These are phyloP conservation scores for Trichoderma parareesei DNA, from an alignment of 495 filamentous ascomycete species.

Conservation along the genomic window DNA sequence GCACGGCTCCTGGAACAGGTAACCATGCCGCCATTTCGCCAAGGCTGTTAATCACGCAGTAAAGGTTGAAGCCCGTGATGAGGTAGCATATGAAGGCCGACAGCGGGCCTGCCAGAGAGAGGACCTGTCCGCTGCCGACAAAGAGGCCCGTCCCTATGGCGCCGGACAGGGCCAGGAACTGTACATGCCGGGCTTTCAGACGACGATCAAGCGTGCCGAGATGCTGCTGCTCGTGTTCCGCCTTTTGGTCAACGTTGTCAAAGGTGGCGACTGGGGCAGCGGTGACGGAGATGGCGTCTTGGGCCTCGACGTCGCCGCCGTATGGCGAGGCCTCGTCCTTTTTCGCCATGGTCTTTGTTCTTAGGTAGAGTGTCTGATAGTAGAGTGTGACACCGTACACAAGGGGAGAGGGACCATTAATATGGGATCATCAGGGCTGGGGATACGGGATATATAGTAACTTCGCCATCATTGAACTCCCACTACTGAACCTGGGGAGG, in stretches of 20 bases:
- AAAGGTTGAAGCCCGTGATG: constrained; percentile 53
- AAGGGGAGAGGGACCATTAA: not conserved
- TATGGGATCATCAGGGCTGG: not conserved
- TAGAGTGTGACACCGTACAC: too few species aligned
- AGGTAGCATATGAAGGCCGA: constrained; percentile 56
- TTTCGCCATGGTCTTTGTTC: not conserved
- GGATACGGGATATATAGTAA: not conserved
- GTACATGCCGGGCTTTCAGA: constrained; percentile 42
- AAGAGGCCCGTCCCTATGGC: constrained; percentile 64
- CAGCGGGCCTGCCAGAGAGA: constrained; percentile 50
- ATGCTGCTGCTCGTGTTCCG: constrained; percentile 24
- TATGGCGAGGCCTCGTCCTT: not conserved
- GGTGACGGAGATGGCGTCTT: not conserved
- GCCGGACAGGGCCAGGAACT: constrained; percentile 58
- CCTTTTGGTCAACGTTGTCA: constrained; percentile 16
- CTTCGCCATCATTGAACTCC: not conserved
- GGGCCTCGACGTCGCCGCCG: not conserved
- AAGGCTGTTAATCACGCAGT: constrained; percentile 47
- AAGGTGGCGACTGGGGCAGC: not conserved
- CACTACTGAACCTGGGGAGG: too few species aligned
- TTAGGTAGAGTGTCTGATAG: not conserved
- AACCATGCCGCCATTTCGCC: constrained; percentile 72
- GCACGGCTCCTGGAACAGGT: constrained; percentile 70
- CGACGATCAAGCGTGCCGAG: constrained; percentile 34
- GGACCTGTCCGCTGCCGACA: constrained; percentile 50